Evolutionary conservation across 2,329 filamentous ascomycete genomes (phyloP), one percentile per base, ranked within the genome.

Genomic region (Periglandula ipomoeae): DNA sequence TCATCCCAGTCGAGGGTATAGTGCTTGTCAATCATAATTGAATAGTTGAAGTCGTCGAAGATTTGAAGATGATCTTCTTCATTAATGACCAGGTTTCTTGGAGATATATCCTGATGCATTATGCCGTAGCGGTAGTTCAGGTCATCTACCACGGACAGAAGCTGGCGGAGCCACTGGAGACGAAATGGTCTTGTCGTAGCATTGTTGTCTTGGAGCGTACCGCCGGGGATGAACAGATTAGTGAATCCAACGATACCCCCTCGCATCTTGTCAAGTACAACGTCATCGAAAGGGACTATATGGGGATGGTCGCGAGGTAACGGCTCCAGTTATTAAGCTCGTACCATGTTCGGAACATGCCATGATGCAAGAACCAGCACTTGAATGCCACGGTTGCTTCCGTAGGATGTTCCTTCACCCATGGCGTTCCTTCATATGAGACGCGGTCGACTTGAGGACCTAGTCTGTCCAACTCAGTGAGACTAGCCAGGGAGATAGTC

Each of bases 101-200:
- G 50, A 2, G 61, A 59, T 44, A 71, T 58, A 48, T 70, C 68
- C 50, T 68, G 61, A 53, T 71, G 68, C 37, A 58, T 53, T 34
- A 71, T 61, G 24, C 68, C 66, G 32, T 63, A 52, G 32, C 58
- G 48, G 10, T 70, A 54, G 46, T 71, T 70, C 23, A 71, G 54
- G 32, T 63, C 58, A 48, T 71, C 67, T 5, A 70, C 59, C 2
- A 67, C 59, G 0, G 56, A 7, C 1, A 61, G 61, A 1, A 71
- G 61, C 48, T 72, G 67, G 15, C 57, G 50, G 0, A 70, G 53
- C 61, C 65, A 69, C 45, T 61, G 38, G 0, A 70, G 54, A 52
- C 59, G 62, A 46, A 70, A 71, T 1, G 58, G 47, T 8, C 61
- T 57, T 13, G 44, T 20, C 10, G 20, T 44, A 19, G 58, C 56